Conservation (phyloP, 805 yeast genomes). For the Torulaspora indica region DNA sequence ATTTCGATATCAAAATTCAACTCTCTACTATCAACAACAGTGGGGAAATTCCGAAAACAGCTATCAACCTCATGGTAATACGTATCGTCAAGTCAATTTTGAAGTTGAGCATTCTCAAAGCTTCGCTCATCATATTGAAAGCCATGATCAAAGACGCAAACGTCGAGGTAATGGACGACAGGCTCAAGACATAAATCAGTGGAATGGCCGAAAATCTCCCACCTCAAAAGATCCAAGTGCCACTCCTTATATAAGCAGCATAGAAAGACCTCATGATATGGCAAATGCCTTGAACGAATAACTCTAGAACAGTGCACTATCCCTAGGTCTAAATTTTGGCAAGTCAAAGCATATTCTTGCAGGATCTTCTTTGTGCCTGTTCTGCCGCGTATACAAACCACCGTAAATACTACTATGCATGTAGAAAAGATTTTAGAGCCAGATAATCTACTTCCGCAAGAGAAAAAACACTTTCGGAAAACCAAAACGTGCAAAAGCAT, state of each 20-base stretch:
- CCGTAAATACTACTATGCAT: background rate
- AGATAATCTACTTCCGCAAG: too few relatives aligned
- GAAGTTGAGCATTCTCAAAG: slow-evolving; percentile 4
- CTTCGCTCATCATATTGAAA: slow-evolving; percentile 5
- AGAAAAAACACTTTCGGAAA: background rate
- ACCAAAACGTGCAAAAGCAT: too few relatives aligned
- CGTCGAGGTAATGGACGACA: background rate
- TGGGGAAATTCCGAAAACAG: slow-evolving; percentile 6
- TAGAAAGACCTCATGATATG: background rate
- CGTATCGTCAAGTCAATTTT: slow-evolving; percentile 7
- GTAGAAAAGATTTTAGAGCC: too few relatives aligned
- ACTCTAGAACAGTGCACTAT: too few relatives aligned
- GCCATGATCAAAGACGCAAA: slow-evolving; percentile 18
- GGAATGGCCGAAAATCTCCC: too few relatives aligned
- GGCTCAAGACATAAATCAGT: background rate
- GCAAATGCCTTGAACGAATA: background rate
- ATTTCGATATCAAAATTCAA: slow-evolving; percentile 8
- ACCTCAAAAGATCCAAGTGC: background rate
- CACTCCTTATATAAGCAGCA: background rate
- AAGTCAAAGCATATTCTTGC: too few relatives aligned
- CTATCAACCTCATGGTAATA: slow-evolving; percentile 4
- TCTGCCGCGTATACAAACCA: background rate
- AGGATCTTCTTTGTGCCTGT: too few relatives aligned
- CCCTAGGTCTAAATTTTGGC: background rate
- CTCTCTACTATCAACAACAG: slow-evolving; percentile 10